Base-by-base conservation (phyloP, 331 rosid genomes). In the Ulmus americana region DNA sequence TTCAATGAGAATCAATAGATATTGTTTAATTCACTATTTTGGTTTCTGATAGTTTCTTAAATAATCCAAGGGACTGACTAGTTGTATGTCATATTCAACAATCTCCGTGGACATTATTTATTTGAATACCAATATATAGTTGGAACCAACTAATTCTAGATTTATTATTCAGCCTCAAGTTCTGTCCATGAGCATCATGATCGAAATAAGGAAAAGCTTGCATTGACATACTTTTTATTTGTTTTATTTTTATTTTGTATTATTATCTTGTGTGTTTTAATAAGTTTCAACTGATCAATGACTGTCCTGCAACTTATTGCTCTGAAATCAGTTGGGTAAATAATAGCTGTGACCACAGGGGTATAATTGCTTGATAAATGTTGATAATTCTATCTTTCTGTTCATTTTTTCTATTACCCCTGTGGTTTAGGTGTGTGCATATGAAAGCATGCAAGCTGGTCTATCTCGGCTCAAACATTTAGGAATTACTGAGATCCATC, bases 381-480 rank as follows among this genome's bases (percentile, higher is more conserved):
- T 44, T 14, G 15, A n/a, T 16, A 10, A 8, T 49, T 67, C 45
- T 61, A 13, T 68, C 52, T 39, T 18, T 76, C 63, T 73, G 20
- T 22, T 62, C 5, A 62, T 73, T 39, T 38, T 54, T 46, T 80
- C 35, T 28, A 28, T 28, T 73, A 44, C 58, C 35, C 18, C 51
- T 74, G 68, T 41, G 55, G 46, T 69, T 28, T 77, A 92, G 98
- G 96, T 92, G 10, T 89, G 98, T 67, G 90, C 91, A 49, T 92
- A 85, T 69, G 98, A 92, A 82, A 92, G 97, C 79, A 89, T 92
- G 98, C 98, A 89, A 89, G 96, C 98, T 60, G 95, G 95, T 61
- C 80, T 89, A 16, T 92, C 86, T 70, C 88, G 96, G 56, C 95
- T 92, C 60, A 89, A 89, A 76, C 98, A 92, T 83, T 81, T 89